These are phyloP conservation scores for Diplocarpon mali DNA, from an alignment of 2,329 filamentous ascomycete species.

Conservation along the genomic window DNA sequence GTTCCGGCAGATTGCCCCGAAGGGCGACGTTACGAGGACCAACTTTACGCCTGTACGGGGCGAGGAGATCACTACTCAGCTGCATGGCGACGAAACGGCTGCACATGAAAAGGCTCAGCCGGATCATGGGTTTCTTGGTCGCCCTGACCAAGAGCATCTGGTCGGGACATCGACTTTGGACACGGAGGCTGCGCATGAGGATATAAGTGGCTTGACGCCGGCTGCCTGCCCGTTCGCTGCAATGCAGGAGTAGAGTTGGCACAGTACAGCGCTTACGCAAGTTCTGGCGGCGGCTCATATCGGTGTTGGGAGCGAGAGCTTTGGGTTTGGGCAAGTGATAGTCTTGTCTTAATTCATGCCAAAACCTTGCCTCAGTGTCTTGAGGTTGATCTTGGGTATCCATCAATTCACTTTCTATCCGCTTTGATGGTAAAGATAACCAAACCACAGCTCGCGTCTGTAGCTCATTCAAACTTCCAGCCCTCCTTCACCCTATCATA, in stretches of 20 bases:
- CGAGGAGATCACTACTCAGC: conserved; percentile 10
- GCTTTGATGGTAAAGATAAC: no score
- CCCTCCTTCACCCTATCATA: conserved; percentile 1
- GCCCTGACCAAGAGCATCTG: background rate
- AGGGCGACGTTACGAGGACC: conserved; percentile 26
- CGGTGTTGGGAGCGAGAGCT: no score
- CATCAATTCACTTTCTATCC: background rate
- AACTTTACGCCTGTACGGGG: background rate
- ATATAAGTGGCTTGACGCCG: background rate
- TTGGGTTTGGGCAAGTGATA: no score
- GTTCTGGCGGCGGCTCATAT: no score
- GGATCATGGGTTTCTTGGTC: background rate
- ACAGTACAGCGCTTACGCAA: no score
- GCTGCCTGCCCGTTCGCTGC: conserved; percentile 6
- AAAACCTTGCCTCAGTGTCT: no score
- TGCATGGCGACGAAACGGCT: conserved; percentile 9
- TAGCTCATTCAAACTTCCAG: background rate
- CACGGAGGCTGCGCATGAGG: background rate
- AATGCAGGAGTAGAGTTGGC: background rate
- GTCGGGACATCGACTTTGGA: background rate
- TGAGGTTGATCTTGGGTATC: background rate
- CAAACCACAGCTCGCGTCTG: no score
- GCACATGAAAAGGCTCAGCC: background rate
- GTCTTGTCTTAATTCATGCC: no score
- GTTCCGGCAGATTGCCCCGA: conserved; percentile 51